phyloP scores from a whole-genome alignment of 345 rosid species.

The Cardamine occulta region DNA sequence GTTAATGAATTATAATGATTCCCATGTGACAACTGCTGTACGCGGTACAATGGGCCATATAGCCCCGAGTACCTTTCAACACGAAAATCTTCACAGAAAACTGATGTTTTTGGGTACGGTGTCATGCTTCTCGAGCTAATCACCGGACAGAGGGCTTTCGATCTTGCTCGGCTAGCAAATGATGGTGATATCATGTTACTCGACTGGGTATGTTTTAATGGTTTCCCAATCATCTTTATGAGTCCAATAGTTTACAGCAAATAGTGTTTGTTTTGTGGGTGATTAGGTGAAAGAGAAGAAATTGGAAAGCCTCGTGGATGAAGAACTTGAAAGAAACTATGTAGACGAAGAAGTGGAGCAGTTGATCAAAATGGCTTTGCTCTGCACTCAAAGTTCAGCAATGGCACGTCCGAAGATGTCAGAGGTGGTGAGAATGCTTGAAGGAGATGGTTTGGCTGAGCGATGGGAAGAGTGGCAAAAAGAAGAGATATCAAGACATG shows the following conservation, averaged over 20 bases:
- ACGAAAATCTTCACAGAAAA: conserved; percentile 91
- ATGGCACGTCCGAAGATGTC: conserved; percentile 95
- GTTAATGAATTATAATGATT: conserved; percentile 87
- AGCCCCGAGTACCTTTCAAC: conserved; percentile 63
- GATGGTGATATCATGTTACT: conserved; percentile 93
- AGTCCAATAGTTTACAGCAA: neutral
- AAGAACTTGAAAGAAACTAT: conserved; percentile 65
- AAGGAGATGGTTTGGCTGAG: conserved; percentile 89
- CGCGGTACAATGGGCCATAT: conserved; percentile 94
- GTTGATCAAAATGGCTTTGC: conserved; percentile 79
- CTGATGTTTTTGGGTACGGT: conserved; percentile 94
- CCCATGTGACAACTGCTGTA: conserved; percentile 95
- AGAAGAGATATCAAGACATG: conserved; percentile 65
- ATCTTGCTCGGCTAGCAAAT: conserved; percentile 94
- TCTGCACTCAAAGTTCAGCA: conserved; percentile 79
- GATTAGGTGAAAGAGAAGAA: conserved; percentile 80
- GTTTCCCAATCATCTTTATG: neutral
- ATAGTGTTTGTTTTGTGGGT: neutral
- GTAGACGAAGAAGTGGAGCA: conserved; percentile 69
- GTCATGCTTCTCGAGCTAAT: conserved; percentile 97
- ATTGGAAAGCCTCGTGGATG: conserved; percentile 72
- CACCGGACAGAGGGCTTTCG: conserved; percentile 93
- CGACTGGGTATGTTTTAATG: conserved; percentile 70
- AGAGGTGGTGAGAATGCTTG: conserved; percentile 94
- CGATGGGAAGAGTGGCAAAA: conserved; percentile 97